These are phyloP conservation scores for Ustilago curta DNA, from an alignment of 1,284 basidiomycete genomes.

Conservation along the genomic window DNA sequence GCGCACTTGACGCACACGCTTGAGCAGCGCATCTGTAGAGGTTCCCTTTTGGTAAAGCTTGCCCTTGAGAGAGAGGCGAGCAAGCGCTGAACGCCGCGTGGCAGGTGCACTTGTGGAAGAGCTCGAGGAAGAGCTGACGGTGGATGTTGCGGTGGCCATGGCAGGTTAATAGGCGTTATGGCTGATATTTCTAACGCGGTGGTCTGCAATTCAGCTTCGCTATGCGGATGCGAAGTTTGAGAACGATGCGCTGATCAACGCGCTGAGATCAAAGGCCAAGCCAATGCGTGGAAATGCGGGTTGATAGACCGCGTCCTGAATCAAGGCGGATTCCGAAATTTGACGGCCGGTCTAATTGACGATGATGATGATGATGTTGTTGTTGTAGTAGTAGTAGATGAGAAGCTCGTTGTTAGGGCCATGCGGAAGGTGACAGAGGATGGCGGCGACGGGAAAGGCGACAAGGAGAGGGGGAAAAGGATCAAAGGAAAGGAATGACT, in stretches of 20 bases:
- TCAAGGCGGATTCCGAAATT: not conserved
- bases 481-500: not conserved
- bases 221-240: not conserved
- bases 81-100: conserved; percentile 36
- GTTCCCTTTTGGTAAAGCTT: conserved; percentile 53
- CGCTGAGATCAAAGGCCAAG: not conserved
- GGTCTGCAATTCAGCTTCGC: not conserved
- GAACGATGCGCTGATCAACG: not conserved
- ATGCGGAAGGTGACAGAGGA: not conserved
- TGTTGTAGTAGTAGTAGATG: too few species aligned
- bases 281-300: not conserved
- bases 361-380: too few species aligned
- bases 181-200: not conserved
- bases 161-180: not conserved
- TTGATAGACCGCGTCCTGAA: too few species aligned
- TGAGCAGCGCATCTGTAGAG: conserved; percentile 57
- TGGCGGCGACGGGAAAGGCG: not conserved
- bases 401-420: too few species aligned
- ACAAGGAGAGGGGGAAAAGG: not conserved
- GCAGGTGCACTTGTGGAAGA: conserved; percentile 21
- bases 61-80: conserved; percentile 53
- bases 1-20: conserved; percentile 51
- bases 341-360: not conserved
- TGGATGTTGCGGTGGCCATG: conserved; percentile 37
- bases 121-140: conserved; percentile 20